Evolutionary conservation across 352 stramenopile species (phyloP).

Genomic region (Globisporangium sylvaticum): DNA sequence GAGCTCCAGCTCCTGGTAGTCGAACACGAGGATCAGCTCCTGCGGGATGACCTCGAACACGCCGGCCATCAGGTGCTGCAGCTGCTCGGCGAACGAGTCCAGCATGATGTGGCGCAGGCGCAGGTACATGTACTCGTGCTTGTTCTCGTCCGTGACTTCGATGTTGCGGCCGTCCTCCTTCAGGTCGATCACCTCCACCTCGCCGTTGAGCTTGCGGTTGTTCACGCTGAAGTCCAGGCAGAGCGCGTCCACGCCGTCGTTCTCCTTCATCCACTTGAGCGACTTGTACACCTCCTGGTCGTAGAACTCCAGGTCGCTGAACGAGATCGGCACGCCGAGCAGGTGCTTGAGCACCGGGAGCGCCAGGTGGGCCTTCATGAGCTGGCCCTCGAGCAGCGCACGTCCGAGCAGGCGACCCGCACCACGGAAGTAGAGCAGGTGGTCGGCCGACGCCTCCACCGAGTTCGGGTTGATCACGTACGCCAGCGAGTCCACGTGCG

Average conservation of each 20-base stretch:
- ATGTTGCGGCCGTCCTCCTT: constrained; percentile 84
- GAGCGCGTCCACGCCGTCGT: constrained; percentile 72
- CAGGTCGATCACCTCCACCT: constrained; percentile 78
- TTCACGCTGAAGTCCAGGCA: constrained; percentile 81
- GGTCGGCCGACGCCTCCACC: constrained; percentile 85
- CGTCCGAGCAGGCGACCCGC: constrained; percentile 93
- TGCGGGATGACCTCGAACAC: constrained; percentile 97
- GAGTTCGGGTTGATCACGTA: constrained; percentile 86
- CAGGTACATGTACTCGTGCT: constrained; percentile 95
- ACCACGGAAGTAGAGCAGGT: constrained; percentile 97
- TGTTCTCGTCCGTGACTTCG: constrained; percentile 94
- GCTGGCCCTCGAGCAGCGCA: constrained; percentile 94
- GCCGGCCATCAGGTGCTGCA: constrained; percentile 89
- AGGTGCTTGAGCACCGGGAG: constrained; percentile 84
- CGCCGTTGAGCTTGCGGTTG: constrained; percentile 70
- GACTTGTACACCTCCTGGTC: constrained; percentile 85
- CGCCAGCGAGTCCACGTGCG: constrained; percentile 70
- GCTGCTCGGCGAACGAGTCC: constrained; percentile 90
- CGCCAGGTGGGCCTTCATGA: constrained; percentile 82
- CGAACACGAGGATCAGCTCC: constrained; percentile 79
- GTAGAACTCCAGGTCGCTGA: constrained; percentile 87
- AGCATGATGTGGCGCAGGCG: constrained; percentile 95
- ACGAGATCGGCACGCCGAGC: constrained; percentile 83
- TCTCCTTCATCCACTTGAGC: constrained; percentile 83
- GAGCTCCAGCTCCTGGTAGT: constrained; percentile 81